Base-by-base conservation (phyloP, 2,329 filamentous ascomycete genomes). In the Cercospora sp. region DNA sequence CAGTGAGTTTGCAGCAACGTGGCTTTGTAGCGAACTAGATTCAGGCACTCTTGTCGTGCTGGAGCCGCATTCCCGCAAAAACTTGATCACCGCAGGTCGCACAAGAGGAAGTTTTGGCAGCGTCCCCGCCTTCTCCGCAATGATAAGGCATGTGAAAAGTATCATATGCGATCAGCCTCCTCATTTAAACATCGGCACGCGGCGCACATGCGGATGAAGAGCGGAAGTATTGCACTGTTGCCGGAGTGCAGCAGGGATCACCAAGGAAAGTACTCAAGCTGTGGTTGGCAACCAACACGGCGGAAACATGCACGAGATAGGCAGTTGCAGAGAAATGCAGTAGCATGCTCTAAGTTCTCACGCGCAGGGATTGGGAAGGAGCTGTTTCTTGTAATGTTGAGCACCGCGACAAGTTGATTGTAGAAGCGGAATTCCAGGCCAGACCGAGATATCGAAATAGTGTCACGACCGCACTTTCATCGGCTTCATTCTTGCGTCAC, bases 61-160 rank as follows among this genome's bases (percentile, higher is more conserved):
- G 30, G 4, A 36, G 55, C 18, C 31, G 55, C 55, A 36, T 36
- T 36, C 7, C 13, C 28, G 30, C 30, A 33, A 13, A 36, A n/a
- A 20, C 10, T 18, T 28, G 48, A n/a, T 30, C 12, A 59, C 18
- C 28, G 28, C 55, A 36, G 55, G 55, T 59, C 55, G 55, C 55
- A 59, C 55, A 59, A 59, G 55, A 59, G 55, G 30, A 59, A 23
- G 31, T 59, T 59, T 51, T 48, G 60, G 18, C 36, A 48, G 26
- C n/a, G 36, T 23, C 60, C 40, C 60, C 60, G 36, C 60, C 36
- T 51, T 62, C 60, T 51, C 60, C 60, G 60, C 60, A 48, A 26
- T 16, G 28, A 48, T 36, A 62, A 48, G 28, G 60, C 60, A 62
- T 62, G 60, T 62, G 60, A 62, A 62, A n/a, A 48, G 26, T 12